A percentile compares a stretch with the other conserved stretches of the same genome.
Conservation (phyloP, 2,329 filamentous ascomycete genomes). For the Paecilomyces dactylethromorphus region DNA sequence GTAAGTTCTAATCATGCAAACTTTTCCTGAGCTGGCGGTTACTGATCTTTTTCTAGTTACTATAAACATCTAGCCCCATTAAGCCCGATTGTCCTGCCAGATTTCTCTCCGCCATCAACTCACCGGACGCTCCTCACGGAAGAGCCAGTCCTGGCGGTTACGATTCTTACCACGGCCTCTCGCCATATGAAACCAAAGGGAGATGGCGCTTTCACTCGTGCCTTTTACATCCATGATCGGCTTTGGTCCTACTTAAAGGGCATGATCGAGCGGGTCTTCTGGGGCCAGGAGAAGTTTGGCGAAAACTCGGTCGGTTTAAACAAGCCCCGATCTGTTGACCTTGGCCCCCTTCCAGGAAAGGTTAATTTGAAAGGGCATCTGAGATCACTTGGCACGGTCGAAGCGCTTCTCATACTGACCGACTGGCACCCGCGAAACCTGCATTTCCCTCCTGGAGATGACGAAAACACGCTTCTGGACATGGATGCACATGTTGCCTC, state of each 20-base stretch:
- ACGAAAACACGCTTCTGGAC: constrained; percentile 57
- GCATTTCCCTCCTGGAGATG: constrained; percentile 75
- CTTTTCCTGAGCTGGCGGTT: constrained; percentile 7
- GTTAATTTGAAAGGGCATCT: constrained; percentile 63
- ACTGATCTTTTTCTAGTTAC: constrained; percentile 51
- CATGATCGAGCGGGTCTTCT: constrained; percentile 92
- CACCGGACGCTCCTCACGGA: constrained; percentile 77
- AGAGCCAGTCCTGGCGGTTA: constrained; percentile 88
- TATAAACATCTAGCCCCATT: constrained; percentile 86
- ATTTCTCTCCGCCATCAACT: constrained; percentile 74
- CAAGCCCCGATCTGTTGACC: constrained; percentile 63
- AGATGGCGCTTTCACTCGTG: constrained; percentile 73
- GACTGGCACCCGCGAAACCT: constrained; percentile 95
- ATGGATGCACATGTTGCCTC: constrained; percentile 69
- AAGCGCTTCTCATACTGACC: constrained; percentile 86
- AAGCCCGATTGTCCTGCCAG: constrained; percentile 87
- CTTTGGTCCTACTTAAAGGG: constrained; percentile 90
- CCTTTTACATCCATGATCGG: constrained; percentile 88
- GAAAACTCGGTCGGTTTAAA: constrained; percentile 57
- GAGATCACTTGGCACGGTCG: constrained; percentile 85
- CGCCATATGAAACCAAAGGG: constrained; percentile 76
- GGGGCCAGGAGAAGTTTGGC: constrained; percentile 93
- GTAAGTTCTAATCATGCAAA: constrained; percentile 41
- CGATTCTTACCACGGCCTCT: constrained; percentile 83
- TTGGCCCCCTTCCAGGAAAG: constrained; percentile 50